Evolutionary conservation across 2,329 filamentous ascomycete species (phyloP).

Genomic region (Trichophyton mentagrophytes): DNA sequence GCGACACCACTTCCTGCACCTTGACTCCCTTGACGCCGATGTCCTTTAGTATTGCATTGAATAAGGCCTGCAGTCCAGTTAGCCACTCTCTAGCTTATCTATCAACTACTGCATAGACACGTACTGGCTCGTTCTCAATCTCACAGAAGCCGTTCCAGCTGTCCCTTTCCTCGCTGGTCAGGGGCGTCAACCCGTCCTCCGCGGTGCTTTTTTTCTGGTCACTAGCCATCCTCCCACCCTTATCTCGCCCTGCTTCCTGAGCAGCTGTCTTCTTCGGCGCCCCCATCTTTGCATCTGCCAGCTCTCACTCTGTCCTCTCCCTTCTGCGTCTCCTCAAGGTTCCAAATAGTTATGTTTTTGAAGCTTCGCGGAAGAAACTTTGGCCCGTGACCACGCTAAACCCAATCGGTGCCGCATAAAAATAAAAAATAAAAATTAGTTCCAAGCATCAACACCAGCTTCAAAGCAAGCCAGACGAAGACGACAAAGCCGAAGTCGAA

Average conservation of each 20-base stretch:
- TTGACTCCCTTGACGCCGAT: slow-evolving; percentile 50
- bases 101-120: slow-evolving; percentile 17
- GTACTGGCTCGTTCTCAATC: slow-evolving; percentile 77
- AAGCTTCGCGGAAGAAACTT: background rate
- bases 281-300: no score
- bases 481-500: no score
- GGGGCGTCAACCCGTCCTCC: background rate
- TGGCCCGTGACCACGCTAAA: background rate
- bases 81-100: slow-evolving; percentile 7
- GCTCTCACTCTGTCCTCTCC: background rate
- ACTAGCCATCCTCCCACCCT: slow-evolving; percentile 18
- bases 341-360: background rate
- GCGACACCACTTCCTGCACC: slow-evolving; percentile 40
- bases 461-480: background rate
- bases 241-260: background rate
- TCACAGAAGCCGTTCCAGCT: slow-evolving; percentile 45
- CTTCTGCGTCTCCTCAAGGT: background rate
- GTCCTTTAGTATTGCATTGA: slow-evolving; percentile 70
- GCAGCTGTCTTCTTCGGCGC: background rate
- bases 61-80: slow-evolving; percentile 51
- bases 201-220: slow-evolving; percentile 17
- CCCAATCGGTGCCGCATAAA: background rate
- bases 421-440: background rate
- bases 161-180: background rate
- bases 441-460: background rate